These are phyloP conservation scores for Clarireedia monteithiana DNA, from an alignment of 2,329 filamentous ascomycete species.

Conservation along the genomic window DNA sequence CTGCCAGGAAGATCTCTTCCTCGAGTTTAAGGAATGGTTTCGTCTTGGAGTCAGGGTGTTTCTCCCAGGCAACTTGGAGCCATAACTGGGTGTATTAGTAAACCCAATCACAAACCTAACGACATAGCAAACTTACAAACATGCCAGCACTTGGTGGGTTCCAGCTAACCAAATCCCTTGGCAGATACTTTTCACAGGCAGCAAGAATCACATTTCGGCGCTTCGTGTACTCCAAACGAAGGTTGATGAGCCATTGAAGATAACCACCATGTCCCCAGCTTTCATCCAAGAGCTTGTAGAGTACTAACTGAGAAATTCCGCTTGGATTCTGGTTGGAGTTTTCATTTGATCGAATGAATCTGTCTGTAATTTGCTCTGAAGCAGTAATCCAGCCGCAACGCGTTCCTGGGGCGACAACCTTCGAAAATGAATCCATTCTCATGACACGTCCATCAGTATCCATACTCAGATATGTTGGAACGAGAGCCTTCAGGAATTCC, in stretches of 20 bases:
- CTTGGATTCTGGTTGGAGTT: slow-evolving; percentile 77
- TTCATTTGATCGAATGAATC: slow-evolving; percentile 63
- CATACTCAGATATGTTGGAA: slow-evolving; percentile 70
- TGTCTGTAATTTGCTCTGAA: slow-evolving; percentile 74
- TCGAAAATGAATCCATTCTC: slow-evolving; percentile 89
- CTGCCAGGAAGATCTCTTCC: slow-evolving; percentile 74
- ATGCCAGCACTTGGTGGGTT: slow-evolving; percentile 77
- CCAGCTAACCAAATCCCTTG: slow-evolving; percentile 70
- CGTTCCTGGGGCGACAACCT: slow-evolving; percentile 77
- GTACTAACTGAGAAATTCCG: slow-evolving; percentile 73
- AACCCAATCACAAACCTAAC: neutral
- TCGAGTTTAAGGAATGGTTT: slow-evolving; percentile 62
- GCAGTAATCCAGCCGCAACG: slow-evolving; percentile 86
- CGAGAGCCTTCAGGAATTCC: slow-evolving; percentile 64
- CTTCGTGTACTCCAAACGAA: slow-evolving; percentile 73
- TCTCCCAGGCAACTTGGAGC: slow-evolving; percentile 59
- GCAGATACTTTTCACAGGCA: slow-evolving; percentile 73
- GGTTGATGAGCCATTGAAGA: slow-evolving; percentile 77
- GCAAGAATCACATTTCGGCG: slow-evolving; percentile 69
- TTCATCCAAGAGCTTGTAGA: slow-evolving; percentile 88
- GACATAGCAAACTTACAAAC: slow-evolving; percentile 38
- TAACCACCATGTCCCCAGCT: slow-evolving; percentile 91
- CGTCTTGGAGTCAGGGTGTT: slow-evolving; percentile 52
- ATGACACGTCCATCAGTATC: slow-evolving; percentile 83
- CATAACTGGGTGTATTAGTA: slow-evolving; percentile 47